Conservation (phyloP, 805 yeast species). For the Pichia phayaonensis region DNA sequence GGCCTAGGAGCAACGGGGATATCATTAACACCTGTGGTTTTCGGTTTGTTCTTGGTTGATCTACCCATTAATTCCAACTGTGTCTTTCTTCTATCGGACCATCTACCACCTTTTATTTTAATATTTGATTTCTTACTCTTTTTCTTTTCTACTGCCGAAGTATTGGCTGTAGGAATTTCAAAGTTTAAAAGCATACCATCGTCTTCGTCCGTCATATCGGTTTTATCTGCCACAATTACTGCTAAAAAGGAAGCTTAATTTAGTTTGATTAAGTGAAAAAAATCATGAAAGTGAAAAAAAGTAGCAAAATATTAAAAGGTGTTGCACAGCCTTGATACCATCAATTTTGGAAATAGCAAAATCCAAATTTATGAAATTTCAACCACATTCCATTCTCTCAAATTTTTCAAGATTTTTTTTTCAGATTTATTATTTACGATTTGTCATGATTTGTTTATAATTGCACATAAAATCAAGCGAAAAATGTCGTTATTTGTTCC, state of each 20-base stretch:
- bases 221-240: not conserved
- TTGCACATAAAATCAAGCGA: not conserved
- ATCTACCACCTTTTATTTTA: slow-evolving; percentile 61
- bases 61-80: slow-evolving; percentile 45
- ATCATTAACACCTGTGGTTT: slow-evolving; percentile 8
- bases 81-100: slow-evolving; percentile 72
- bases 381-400: no score
- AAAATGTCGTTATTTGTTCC: slow-evolving; percentile 13
- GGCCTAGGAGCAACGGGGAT: slow-evolving; percentile 7
- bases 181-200: slow-evolving; percentile 76
- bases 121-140: slow-evolving; percentile 12
- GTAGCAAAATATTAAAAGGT: not conserved
- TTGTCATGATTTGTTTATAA: not conserved
- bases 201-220: slow-evolving; percentile 16
- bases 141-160: slow-evolving; percentile 15
- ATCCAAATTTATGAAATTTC: no score
- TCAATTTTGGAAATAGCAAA: no score
- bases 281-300: not conserved
- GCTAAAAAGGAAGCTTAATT: no score
- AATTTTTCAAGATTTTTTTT: not conserved
- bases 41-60: slow-evolving; percentile 15
- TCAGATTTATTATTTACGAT: not conserved
- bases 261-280: not conserved
- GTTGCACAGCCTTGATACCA: not conserved
- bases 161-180: slow-evolving; percentile 27